Evolutionary conservation across 1,284 basidiomycete species (phyloP).

Genomic region (Trichosporon ovoides): DNA sequence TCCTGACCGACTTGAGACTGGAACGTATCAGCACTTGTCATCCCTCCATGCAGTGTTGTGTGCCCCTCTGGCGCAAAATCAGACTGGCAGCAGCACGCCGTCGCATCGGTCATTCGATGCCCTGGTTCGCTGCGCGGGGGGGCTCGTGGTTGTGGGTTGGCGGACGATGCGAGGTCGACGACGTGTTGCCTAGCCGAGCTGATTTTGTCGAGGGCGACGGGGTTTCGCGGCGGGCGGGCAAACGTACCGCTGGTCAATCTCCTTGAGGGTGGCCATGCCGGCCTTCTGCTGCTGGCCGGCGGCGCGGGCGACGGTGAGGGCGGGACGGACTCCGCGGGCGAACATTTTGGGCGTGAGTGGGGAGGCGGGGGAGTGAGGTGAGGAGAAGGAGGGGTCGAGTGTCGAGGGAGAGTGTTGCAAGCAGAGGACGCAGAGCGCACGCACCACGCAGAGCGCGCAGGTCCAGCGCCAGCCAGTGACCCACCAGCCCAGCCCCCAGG

Average conservation of each 20-base stretch:
- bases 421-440: neutral
- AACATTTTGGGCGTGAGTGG: constrained; percentile 36
- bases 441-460: neutral
- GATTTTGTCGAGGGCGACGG: neutral
- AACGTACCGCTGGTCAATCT: constrained; percentile 80
- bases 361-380: constrained; percentile 13
- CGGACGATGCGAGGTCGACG: neutral
- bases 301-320: constrained; percentile 53
- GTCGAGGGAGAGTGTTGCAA: constrained; percentile 19
- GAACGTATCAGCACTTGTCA: neutral
- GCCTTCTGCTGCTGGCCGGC: constrained; percentile 58
- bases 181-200: constrained; percentile 3
- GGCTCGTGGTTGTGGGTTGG: constrained; percentile 48
- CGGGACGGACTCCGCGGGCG: constrained; percentile 60
- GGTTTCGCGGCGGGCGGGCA: neutral
- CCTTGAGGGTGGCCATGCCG: constrained; percentile 94
- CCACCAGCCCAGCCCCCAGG: too few species aligned
- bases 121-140: neutral
- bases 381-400: constrained; percentile 7
- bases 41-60: neutral
- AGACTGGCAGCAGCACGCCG: constrained; percentile 2
- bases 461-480: neutral
- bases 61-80: neutral
- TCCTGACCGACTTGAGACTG: constrained; percentile 80
- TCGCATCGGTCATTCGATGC: neutral